A percentile compares a stretch with the other conserved stretches of the same genome.
These are phyloP conservation scores for Neofusicoccum ribis DNA, from an alignment of 2,329 filamentous ascomycete species.

Conservation along the genomic window DNA sequence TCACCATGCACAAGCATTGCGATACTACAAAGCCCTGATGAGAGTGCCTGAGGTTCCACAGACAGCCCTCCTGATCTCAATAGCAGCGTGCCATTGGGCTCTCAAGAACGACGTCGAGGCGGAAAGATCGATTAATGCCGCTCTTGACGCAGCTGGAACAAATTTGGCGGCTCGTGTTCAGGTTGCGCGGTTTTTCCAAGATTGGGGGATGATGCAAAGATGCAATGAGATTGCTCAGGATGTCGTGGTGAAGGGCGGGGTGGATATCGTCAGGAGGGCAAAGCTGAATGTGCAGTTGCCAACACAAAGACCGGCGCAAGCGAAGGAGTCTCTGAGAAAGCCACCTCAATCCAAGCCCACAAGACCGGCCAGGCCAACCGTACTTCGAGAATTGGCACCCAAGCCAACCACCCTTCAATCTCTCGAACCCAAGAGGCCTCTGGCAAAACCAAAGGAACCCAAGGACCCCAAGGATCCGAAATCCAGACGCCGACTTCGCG, in stretches of 20 bases:
- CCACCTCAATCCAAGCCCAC: background rate
- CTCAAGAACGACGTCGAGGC: slow-evolving; percentile 66
- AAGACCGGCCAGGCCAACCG: background rate
- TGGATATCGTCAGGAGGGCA: slow-evolving; percentile 46
- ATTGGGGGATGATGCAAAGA: slow-evolving; percentile 61
- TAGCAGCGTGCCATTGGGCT: slow-evolving; percentile 63
- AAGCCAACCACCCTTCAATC: slow-evolving; percentile 16
- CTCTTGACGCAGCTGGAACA: slow-evolving; percentile 69
- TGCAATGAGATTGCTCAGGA: slow-evolving; percentile 52
- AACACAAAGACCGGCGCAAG: background rate
- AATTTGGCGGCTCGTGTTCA: slow-evolving; percentile 76
- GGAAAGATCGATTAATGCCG: slow-evolving; percentile 73
- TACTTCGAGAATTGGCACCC: slow-evolving; percentile 1
- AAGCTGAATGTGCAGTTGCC: slow-evolving; percentile 28
- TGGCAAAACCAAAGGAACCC: background rate
- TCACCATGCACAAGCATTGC: slow-evolving; percentile 56
- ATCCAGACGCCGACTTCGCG: slow-evolving; percentile 13
- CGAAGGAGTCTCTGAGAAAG: background rate
- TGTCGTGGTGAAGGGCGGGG: slow-evolving; percentile 67
- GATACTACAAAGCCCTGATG: slow-evolving; percentile 58
- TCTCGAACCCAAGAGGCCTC: slow-evolving; percentile 1
- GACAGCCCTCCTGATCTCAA: slow-evolving; percentile 39
- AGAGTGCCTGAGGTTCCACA: slow-evolving; percentile 45
- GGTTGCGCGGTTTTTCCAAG: slow-evolving; percentile 81
- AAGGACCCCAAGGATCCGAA: slow-evolving; percentile 7